Conservation (phyloP, 2,329 filamentous ascomycete species). For the Lecanicillium sp. region DNA sequence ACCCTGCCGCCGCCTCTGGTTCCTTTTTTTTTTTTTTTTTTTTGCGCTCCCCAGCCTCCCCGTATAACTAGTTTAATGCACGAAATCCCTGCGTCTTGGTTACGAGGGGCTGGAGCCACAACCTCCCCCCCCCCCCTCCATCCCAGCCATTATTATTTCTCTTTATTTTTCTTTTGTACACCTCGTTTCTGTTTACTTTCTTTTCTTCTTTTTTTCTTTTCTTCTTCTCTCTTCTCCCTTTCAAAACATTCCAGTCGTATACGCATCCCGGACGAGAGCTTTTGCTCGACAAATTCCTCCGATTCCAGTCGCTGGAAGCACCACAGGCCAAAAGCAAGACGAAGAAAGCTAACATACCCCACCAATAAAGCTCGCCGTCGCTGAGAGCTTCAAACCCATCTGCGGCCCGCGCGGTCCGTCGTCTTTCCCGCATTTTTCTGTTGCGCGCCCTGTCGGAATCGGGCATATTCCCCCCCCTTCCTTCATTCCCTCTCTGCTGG, state of each 20-base stretch:
- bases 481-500: not conserved
- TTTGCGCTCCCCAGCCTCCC: slow-evolving; percentile 12
- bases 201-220: not conserved
- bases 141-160: not conserved
- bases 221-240: no score
- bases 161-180: not conserved
- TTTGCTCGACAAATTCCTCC: no score
- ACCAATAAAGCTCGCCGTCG: not conserved
- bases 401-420: slow-evolving; percentile 4
- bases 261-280: no score
- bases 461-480: not conserved
- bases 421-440: not conserved
- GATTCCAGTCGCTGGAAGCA: no score
- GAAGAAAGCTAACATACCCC: no score
- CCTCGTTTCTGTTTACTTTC: slow-evolving; percentile 5
- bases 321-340: no score
- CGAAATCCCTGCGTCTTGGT: slow-evolving; percentile 4
- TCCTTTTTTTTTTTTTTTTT: no score
- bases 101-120: no score
- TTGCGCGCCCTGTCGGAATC: no score
- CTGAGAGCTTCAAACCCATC: not conserved
- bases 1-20: no score
- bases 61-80: slow-evolving; percentile 9
- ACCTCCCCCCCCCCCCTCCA: not conserved
- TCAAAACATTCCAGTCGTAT: slow-evolving; percentile 9